phyloP scores from a whole-genome alignment of 2,329 filamentous ascomycete species.

The Ophiostoma australiae region DNA sequence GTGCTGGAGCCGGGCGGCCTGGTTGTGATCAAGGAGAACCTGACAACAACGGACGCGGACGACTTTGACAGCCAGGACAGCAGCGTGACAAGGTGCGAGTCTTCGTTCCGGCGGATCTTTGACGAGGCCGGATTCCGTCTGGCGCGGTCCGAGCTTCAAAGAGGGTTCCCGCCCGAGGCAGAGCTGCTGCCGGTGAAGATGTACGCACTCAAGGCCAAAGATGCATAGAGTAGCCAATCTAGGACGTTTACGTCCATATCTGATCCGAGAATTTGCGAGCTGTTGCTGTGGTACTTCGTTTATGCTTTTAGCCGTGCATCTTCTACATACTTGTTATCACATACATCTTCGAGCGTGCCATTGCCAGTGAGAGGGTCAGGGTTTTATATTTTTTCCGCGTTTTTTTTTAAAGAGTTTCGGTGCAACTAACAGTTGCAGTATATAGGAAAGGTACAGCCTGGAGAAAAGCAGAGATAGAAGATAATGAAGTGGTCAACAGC shows the following conservation, averaged over 20 bases:
- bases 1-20: slow-evolving; percentile 42
- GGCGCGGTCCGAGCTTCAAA: slow-evolving; percentile 66
- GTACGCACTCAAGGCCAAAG: slow-evolving; percentile 63
- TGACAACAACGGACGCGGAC: slow-evolving; percentile 55
- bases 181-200: slow-evolving; percentile 68
- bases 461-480: not conserved
- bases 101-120: slow-evolving; percentile 67
- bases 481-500: not conserved
- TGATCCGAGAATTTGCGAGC: too few species aligned
- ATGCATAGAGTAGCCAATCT: not conserved
- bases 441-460: not conserved
- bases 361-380: not conserved
- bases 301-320: too few species aligned
- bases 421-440: not conserved
- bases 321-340: too few species aligned
- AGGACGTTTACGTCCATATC: not conserved
- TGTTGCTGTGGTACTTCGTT: too few species aligned
- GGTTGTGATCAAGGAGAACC: slow-evolving; percentile 78
- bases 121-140: slow-evolving; percentile 62
- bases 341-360: not conserved
- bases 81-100: slow-evolving; percentile 70
- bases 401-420: not conserved
- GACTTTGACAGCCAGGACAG: slow-evolving; percentile 71
- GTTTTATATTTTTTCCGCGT: not conserved
- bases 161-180: slow-evolving; percentile 56